Evolutionary conservation across 306 rosid genomes (phyloP), one percentile per base, ranked within the genome.

Genomic region (Fagus sylvatica): DNA sequence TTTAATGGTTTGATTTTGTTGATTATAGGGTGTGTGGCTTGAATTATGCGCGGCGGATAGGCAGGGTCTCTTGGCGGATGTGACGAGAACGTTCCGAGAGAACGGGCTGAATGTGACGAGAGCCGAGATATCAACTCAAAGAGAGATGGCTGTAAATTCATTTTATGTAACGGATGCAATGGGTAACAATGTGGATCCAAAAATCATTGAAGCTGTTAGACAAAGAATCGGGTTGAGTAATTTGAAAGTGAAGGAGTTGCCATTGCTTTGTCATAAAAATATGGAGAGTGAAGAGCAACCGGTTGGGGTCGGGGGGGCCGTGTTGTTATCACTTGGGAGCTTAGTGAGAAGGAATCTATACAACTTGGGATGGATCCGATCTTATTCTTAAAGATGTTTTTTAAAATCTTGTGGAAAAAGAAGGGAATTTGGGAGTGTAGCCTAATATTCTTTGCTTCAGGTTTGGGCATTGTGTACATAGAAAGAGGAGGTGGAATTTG

Each of bases 31-130:
- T 32, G 91, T 95, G 87, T 85, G 87, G 76, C 78, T 95, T 67
- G 98, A 93, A 76, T 53, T 93, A 33, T 80, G 92, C 84, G 86
- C 84, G 0, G 85, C 82, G 34, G 99, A 95, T 64, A 89, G 78
- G 41, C 86, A 65, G 10, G 90, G 93, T 17, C 97, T 95, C 30
- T 84, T 95, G 53, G 99, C 99, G 4, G 91, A 86, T 33, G 97
- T 95, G 11, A 93, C 90, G 54, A 87, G 99, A 81, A 95, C 97
- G 10, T 95, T 95, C 76, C 85, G 98, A 51, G 99, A 95, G 71
- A 93, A 93, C 61, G 96, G 97, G 6, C 86, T 95, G 10, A 95
- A 93, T 53, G 93, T 95, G 64, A 91, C 94, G 0, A 84, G 99
- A 75, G 98, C 99, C 1, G 99, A 95, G 88, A 85, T 95, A 64